Base-by-base conservation (phyloP, 1,284 basidiomycete species). In the Pyrrhoderma lamaoense region DNA sequence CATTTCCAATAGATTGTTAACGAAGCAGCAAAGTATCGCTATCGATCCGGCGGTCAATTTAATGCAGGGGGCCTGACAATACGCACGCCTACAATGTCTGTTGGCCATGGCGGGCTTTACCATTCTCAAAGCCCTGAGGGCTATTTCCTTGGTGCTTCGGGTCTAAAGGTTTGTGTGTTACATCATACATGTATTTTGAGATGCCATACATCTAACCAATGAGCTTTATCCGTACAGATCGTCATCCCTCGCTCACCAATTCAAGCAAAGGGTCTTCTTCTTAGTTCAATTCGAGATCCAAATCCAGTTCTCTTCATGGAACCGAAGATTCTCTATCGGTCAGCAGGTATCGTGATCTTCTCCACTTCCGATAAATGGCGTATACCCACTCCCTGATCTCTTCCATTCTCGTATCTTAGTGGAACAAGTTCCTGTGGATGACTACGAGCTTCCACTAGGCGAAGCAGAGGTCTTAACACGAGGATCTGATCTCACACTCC, bases 281-380 rank as follows among this genome's bases (percentile, higher is more conserved):
- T 95, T 3, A 78, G 82, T 3, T 82, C 91, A 0, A 90, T 97
- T 52, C 79, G 91, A 42, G 93, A 96, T 62, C 89, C 90, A 0
- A 94, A 95, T 61, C 94, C 94, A 0, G 88, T 93, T 4, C 80
- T 97, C 45, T 93, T 97, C 66, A 87, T 97, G 76, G 93, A 97
- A 67, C 93, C 93, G 8, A 97, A 97, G 66, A 77, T 93, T 52
- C 71, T 94, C 5, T 93, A 93, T 63, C 80, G 89, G 47, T 89
- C 87, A 42, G 77, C 87, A 62, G 79, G 84, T 85, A 59, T 19
- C 61, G 49, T 11, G 11, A 16, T 56, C 54, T 22, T 40, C 18
- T 23, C 21, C 8, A 53, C 14, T 14, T 51, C 42, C 43, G 2
- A 47, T 4, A 38, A 44, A 38, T 23, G 9, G 23, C 27, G 38